phyloP scores from a whole-genome alignment of 768 basidiomycete species.

The Leucosporidium creatinivorum region DNA sequence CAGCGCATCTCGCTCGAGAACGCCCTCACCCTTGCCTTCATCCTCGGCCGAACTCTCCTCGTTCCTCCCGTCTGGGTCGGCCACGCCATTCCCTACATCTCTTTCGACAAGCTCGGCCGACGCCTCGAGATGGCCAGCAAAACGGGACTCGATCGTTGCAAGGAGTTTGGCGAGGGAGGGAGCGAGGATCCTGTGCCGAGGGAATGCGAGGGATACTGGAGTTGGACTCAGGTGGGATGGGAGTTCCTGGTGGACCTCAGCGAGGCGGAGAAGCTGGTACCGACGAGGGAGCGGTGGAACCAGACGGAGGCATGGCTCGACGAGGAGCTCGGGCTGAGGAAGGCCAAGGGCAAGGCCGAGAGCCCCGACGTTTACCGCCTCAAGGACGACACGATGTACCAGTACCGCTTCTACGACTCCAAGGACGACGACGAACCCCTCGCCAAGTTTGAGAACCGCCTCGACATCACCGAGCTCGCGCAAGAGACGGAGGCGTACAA shows the following conservation, averaged over 20 bases:
- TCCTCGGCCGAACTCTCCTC: conserved; percentile 69
- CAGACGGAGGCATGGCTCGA: conserved; percentile 50
- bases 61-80: conserved; percentile 70
- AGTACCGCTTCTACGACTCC: conserved; percentile 58
- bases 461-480: conserved; percentile 42
- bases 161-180: conserved; percentile 43
- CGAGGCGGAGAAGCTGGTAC: conserved; percentile 17
- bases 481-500: conserved; percentile 46
- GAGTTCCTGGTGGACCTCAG: conserved; percentile 58
- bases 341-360: conserved; percentile 35
- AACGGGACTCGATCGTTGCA: conserved; percentile 34
- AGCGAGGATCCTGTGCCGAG: conserved; percentile 47
- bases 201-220: conserved; percentile 57
- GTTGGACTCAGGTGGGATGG: conserved; percentile 63
- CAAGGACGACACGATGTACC: conserved; percentile 55
- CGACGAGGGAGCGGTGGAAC: conserved; percentile 51
- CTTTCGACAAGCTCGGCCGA: conserved; percentile 50
- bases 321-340: conserved; percentile 39
- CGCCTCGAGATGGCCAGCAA: conserved; percentile 49
- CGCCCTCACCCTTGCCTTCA: conserved; percentile 60
- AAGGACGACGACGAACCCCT: conserved; percentile 30
- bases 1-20: conserved; percentile 82
- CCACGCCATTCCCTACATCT: conserved; percentile 56
- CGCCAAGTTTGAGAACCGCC: conserved; percentile 35
- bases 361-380: conserved; percentile 47